phyloP scores from a whole-genome alignment of 1,284 basidiomycete genomes.

The Ustilago crameri region DNA sequence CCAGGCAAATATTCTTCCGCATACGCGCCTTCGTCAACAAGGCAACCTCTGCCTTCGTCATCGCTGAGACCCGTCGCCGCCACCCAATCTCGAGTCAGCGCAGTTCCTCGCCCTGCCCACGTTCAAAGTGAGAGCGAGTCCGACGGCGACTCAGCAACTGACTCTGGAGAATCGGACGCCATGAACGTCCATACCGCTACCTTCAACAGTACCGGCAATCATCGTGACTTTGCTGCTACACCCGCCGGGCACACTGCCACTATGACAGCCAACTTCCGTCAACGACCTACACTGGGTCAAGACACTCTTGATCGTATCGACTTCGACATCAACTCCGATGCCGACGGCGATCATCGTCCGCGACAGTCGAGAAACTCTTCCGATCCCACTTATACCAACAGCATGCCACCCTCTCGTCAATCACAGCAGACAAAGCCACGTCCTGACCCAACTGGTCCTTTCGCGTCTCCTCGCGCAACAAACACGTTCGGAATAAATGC shows the following conservation, averaged over 20 bases:
- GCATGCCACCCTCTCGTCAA: conserved; percentile 5
- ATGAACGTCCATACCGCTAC: conserved; percentile 26
- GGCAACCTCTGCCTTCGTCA: conserved; percentile 9
- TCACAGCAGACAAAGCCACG: conserved; percentile 13
- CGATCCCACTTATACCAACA: background rate
- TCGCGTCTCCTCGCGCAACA: conserved; percentile 33
- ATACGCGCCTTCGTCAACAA: conserved; percentile 1
- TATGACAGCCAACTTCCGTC: conserved; percentile 26
- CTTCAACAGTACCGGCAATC: conserved; percentile 52
- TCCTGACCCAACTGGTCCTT: conserved; percentile 30
- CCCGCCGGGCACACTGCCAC: conserved; percentile 40
- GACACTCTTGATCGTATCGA: conserved; percentile 47
- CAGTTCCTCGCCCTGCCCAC: conserved; percentile 16
- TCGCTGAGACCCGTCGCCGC: conserved; percentile 3
- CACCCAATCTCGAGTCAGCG: conserved; percentile 12
- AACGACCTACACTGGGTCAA: conserved; percentile 42
- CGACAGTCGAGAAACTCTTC: background rate
- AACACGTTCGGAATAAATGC: conserved; percentile 45
- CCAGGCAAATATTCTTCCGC: conserved; percentile 31
- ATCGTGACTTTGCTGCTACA: conserved; percentile 46
- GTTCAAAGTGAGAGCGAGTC: conserved; percentile 49
- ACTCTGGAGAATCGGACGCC: conserved; percentile 36
- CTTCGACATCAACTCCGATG: conserved; percentile 41
- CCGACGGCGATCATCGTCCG: conserved; percentile 30
- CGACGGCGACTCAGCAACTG: conserved; percentile 36